phyloP scores from a whole-genome alignment of 176 grass and related monocot genomes.

The Carex pumila region DNA sequence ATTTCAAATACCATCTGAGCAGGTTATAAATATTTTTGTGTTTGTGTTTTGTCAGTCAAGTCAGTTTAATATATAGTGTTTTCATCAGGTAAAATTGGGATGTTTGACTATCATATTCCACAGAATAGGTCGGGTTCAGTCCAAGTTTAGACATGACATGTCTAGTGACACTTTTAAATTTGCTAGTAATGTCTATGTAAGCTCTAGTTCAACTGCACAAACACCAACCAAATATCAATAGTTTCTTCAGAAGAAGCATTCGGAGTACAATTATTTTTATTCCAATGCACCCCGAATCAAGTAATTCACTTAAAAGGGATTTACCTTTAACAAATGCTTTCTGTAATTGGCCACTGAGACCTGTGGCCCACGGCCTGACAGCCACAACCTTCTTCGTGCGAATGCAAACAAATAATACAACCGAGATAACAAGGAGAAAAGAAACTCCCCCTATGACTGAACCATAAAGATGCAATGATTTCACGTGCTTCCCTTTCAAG shows the following conservation, averaged over 20 bases:
- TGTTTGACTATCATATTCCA: neutral
- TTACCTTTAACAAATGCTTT: constrained; percentile 65
- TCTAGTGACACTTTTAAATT: neutral
- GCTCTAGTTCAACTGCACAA: neutral
- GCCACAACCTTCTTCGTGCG: constrained; percentile 47
- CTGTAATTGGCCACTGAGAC: constrained; percentile 59
- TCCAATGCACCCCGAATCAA: neutral
- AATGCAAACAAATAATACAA: constrained; percentile 32
- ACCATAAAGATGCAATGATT: constrained; percentile 18
- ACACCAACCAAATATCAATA: neutral
- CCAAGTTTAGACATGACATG: neutral
- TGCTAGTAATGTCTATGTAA: neutral
- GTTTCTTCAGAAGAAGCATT: neutral
- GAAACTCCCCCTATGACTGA: constrained; percentile 32
- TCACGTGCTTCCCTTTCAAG: neutral
- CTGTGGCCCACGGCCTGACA: constrained; percentile 58
- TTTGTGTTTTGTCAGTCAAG: neutral
- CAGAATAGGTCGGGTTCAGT: neutral
- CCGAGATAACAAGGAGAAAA: constrained; percentile 17
- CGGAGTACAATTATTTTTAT: neutral
- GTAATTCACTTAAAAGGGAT: neutral
- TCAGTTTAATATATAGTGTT: neutral
- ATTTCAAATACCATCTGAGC: neutral
- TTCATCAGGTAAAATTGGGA: neutral
- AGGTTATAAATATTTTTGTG: neutral